Evolutionary conservation across 169 alveolate species (phyloP), one percentile per base, ranked within the genome.

Genomic region (Plasmodium inui): DNA sequence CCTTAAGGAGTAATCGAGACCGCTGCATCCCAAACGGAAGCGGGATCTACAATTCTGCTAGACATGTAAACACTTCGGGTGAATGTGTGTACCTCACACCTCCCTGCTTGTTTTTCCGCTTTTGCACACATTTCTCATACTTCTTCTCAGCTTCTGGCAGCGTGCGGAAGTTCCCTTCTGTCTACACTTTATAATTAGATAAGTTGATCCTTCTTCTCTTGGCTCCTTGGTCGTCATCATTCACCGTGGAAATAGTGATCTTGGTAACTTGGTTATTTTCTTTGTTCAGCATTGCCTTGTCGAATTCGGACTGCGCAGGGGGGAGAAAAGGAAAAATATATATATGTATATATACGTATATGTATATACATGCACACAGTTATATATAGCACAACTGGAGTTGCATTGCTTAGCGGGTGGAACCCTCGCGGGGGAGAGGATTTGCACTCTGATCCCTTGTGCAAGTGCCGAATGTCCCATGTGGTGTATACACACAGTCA

Each of bases 121-220:
- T 22, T 26, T 67, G 39, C 76, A 67, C 76, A 50, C 8, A 1
- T 50, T 14, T 22, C 22, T 14, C 61, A 50, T 4, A 50, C 61
- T 14, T 50, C 5, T 17, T 50, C 61, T 17, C 61, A 50, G 22
- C 61, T 17, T 12, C 26, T 44, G n/a, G n/a, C 55, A 1, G n/a
- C 9, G n/a, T 50, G 22, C 26, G 61, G 22, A 12, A 17, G 8
- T 14, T 17, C 9, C 12, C 61, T 14, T 50, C 9, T 50, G 61
- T 50, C 28, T 76, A 86, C 37, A 76, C 76, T 55, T 86, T 86
- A 86, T 86, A 86, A 14, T 86, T 86, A 19, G 93, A 86, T 22
- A 86, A 78, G 46, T 86, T 76, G 37, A 86, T 86, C 81, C 93
- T 86, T 86, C 93, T 74, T 74, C 81, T 86, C 44, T 86, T 86